Base-by-base conservation (phyloP, 2,329 filamentous ascomycete species). In the Calonectria henricotiae region DNA sequence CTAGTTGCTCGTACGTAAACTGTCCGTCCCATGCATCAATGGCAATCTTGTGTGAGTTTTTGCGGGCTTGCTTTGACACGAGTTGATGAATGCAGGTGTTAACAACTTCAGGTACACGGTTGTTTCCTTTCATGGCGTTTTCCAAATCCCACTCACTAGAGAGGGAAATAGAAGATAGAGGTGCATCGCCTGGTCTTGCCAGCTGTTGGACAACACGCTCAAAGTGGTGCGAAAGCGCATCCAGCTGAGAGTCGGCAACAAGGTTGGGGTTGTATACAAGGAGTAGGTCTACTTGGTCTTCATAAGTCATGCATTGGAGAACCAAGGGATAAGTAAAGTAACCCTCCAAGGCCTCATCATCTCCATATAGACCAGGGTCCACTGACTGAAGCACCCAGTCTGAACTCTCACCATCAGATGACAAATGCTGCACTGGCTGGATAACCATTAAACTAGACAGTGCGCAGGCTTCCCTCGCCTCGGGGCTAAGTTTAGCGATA, bases 251-350 rank as follows among this genome's bases (percentile, higher is more conserved):
- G 0, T 78, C 68, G 41, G 77, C 51, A 3, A 75, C 69, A 5
- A 74, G 43, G 0, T 47, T 62, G 23, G 76, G 2, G 2, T 25
- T 13, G 0, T 73, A 39, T 0, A n/a, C 0, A 3, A 76, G 30
- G 5, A 51, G 47, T n/a, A 74, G 74, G 8, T 77, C 76, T 0
- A 75, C 25, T 8, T 43, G 23, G 12, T 44, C 15, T 30, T 61
- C 55, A 61, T 30, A 41, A 43, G 55, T 44, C 46, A 64, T 41
- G 35, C 44, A 49, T 54, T 64, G 62, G n/a, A 64, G 35, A 2
- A 78, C 76, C 0, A 78, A 63, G 3, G 76, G 76, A 17, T 78
- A 78, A 0, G 76, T 78, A 27, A 78, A 77, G 62, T 77, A 78
- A 30, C 62, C 47, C 37, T 69, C 4, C 20, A 70, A 39, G 0